A percentile compares a stretch with the other conserved stretches of the same genome.
These are phyloP conservation scores for Candida railenensis DNA, from an alignment of 805 yeast genomes.

Conservation along the genomic window DNA sequence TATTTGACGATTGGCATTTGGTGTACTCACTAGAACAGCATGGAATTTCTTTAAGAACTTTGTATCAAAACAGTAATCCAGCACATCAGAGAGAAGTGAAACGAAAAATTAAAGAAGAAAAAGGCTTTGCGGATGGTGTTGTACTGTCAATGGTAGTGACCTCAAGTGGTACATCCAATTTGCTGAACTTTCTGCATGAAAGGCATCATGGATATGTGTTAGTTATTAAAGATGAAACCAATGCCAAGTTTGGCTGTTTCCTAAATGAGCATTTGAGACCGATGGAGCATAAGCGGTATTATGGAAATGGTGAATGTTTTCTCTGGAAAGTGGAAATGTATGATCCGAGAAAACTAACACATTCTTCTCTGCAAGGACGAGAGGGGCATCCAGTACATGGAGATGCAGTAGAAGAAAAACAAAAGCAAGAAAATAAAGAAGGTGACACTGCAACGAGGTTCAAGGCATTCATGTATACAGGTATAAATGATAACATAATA, in stretches of 20 bases:
- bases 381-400: not conserved
- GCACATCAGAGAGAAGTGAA: conserved; percentile 27
- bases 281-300: conserved; percentile 69
- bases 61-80: conserved; percentile 60
- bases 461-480: conserved; percentile 84
- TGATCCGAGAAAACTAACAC: conserved; percentile 17
- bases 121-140: conserved; percentile 37
- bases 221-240: conserved; percentile 63
- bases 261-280: conserved; percentile 71
- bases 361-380: conserved; percentile 1
- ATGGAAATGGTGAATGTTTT: conserved; percentile 95
- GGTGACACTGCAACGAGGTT: conserved; percentile 37
- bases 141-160: conserved; percentile 28
- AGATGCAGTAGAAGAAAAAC: not conserved
- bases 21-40: conserved; percentile 87
- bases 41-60: conserved; percentile 81
- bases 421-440: not conserved
- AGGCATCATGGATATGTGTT: conserved; percentile 69
- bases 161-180: conserved; percentile 12
- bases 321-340: conserved; percentile 71
- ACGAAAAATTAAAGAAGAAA: conserved; percentile 14
- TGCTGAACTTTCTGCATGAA: conserved; percentile 16
- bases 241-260: conserved; percentile 75
- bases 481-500: conserved; percentile 80
- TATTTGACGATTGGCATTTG: conserved; percentile 74